These are phyloP conservation scores for Clohesyomyces aquaticus DNA, from an alignment of 495 filamentous ascomycete genomes.

Conservation along the genomic window DNA sequence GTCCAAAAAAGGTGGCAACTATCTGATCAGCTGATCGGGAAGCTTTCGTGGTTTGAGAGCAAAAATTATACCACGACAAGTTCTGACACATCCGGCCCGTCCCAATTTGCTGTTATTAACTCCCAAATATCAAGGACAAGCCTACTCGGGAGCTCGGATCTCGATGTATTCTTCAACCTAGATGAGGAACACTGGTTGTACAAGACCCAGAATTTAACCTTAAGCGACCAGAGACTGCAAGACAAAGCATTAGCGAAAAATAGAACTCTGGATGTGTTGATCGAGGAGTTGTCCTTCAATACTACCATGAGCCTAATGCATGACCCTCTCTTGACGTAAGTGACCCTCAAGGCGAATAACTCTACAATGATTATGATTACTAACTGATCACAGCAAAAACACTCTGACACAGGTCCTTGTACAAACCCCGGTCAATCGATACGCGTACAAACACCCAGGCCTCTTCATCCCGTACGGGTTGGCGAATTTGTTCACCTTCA, in stretches of 20 bases:
- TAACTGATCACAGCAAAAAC: not conserved
- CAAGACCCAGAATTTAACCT: not conserved
- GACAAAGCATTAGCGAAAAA: conserved; percentile 22
- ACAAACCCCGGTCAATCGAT: conserved; percentile 14
- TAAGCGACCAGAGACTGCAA: conserved; percentile 16
- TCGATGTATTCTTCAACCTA: conserved; percentile 24
- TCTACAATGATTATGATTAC: not conserved
- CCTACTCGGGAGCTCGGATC: conserved; percentile 16
- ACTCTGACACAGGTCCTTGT: not conserved
- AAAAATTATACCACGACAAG: not conserved
- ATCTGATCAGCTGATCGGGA: conserved; percentile 13
- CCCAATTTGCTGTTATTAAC: conserved; percentile 20
- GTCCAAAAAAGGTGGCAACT: too few relatives aligned
- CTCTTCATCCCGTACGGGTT: conserved; percentile 23
- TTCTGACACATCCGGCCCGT: not conserved
- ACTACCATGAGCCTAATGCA: conserved; percentile 22
- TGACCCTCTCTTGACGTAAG: conserved; percentile 15
- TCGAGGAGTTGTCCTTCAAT: conserved; percentile 30
- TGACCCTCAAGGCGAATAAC: not conserved
- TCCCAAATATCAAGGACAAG: conserved; percentile 14
- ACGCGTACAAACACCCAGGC: conserved; percentile 18
- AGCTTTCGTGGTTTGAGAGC: conserved; percentile 14
- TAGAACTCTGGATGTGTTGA: conserved; percentile 23
- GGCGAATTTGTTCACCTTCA: conserved; percentile 11
- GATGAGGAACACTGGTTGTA: conserved; percentile 20